Base-by-base conservation (phyloP, 1,139 yeast species). In the Blastobotrys niveus region DNA sequence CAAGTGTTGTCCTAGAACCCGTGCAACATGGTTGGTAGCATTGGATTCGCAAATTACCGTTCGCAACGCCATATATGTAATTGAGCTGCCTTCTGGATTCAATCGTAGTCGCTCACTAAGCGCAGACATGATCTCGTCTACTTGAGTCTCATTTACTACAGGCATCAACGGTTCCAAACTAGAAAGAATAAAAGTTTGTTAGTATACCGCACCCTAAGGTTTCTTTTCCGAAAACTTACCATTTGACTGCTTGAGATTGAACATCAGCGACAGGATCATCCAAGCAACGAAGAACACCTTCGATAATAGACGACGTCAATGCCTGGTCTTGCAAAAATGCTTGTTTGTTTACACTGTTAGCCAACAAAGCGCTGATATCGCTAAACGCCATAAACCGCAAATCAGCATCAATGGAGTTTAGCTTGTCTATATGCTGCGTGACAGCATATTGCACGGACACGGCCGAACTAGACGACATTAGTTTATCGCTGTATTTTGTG, bases 351-450 rank as follows among this genome's bases (percentile, higher is more conserved):
- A 40, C 63, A 54, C 41, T 67, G 53, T 51, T 57, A 53, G 54
- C 52, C 46, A 66, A 71, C 49, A 67, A 68, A 56, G 74, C 76
- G 55, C 76, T 77, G 55, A 86, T 72, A 59, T 87, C 96, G 54
- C 78, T 84, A 50, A 86, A 68, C 2, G 91, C 94, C 96, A 87
- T 87, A 64, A 80, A 86, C 58, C 95, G 72, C 54, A 83, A 70
- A 60, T 87, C 96, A 3, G 93, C 84, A 57, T 87, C 96, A 20
- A 82, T 49, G 32, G 61, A 54, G 25, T 53, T 52, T 44, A 64
- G 54, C 43, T 61, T 62, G 19, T 55, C 56, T 43, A 60, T 15
- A 26, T 43, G 34, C 30, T 34, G 34, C 31, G 18, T 43, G 19
- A 41, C 34, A 1, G 34, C 17, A 18, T 24, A 41, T 19, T 29